Evolutionary conservation across 306 rosid genomes (phyloP).

Genomic region (Calophaca sinica): DNA sequence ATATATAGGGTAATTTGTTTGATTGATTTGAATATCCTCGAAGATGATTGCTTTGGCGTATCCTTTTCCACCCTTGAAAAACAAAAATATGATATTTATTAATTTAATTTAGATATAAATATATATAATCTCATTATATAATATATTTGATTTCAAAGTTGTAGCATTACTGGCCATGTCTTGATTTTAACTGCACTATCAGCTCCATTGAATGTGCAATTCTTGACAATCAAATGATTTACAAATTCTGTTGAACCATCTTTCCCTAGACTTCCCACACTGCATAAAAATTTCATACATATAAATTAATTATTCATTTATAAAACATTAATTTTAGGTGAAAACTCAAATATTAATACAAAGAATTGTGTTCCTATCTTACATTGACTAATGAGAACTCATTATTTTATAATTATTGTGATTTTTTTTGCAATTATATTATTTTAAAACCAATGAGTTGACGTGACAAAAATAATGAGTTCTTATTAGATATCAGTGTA

Average conservation of each 20-base stretch:
- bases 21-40: constrained; percentile 17
- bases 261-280: constrained; percentile 60
- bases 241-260: constrained; percentile 23
- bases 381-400: too few species aligned
- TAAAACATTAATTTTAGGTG: background rate
- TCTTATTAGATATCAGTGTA: too few species aligned
- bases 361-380: too few species aligned
- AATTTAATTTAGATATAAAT: background rate
- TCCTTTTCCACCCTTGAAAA: constrained; percentile 50
- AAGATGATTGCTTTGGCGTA: constrained; percentile 15
- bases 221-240: constrained; percentile 41
- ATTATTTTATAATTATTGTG: too few species aligned
- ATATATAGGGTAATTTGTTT: constrained; percentile 20
- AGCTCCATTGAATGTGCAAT: constrained; percentile 51
- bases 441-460: too few species aligned
- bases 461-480: too few species aligned
- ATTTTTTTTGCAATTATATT: too few species aligned
- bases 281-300: background rate
- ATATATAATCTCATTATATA: background rate
- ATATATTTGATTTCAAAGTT: background rate
- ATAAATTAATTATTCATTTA: background rate
- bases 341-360: too few species aligned
- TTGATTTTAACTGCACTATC: constrained; percentile 49
- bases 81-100: background rate
- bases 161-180: constrained; percentile 57